Base-by-base conservation (phyloP, 768 basidiomycete genomes). In the Hypsizygus marmoreus region DNA sequence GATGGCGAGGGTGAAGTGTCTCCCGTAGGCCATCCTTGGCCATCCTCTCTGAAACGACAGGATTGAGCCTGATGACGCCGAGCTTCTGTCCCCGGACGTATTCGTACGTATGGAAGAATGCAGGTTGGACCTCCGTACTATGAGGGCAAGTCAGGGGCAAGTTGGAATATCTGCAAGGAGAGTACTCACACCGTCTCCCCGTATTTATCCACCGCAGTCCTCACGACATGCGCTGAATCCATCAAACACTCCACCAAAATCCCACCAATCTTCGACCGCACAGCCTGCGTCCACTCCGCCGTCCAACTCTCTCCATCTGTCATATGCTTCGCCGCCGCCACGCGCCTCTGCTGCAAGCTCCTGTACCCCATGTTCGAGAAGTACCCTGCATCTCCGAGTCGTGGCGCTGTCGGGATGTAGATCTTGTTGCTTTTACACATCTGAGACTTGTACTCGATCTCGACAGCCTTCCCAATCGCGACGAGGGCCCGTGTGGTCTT, bases 11-110 rank as follows among this genome's bases (percentile, higher is more conserved):
- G 67, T 95, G 93, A 13, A 97, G 72, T 0, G 87, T 80, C 42
- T 83, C 77, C 10, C 73, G 68, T 14, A 94, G 59, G 30, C 67
- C 74, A 49, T 97, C 95, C 47, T 80, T 82, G 2, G 90, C 82
- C 43, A 98, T 70, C 2, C 87, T 79, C 11, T 88, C 82, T 3
- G 84, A 72, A 4, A 98, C 86, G 4, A 76, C 81, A 0, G 86
- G 83, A 63, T 97, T 95, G 47, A 95, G 68, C 60, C 83, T 83
- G 62, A 98, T 85, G 16, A 97, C 81, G 22, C 95, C 95, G n/a
- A 97, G 76, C 62, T 93, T 95, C 51, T 84, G 84, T 1, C 95
- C 94, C n/a, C 90, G 81, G n/a, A 86, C 63, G 61, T 94, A 95
- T 65, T 97, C 95, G 61, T 97, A 97, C 2, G 82, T 77, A 59